Conservation (phyloP, 306 rosid species). For the Citrullus colocynthis region DNA sequence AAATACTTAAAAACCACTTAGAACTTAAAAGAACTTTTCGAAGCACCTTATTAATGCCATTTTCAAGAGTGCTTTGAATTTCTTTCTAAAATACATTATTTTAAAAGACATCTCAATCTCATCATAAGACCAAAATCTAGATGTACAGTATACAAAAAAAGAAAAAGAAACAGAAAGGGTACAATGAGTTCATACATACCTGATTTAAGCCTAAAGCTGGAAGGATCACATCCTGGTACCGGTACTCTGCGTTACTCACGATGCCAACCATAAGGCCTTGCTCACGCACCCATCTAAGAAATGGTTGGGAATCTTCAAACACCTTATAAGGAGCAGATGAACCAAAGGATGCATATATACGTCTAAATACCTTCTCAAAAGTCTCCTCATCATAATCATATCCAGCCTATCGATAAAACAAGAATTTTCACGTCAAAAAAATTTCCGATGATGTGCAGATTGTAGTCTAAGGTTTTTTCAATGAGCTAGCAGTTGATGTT, state of each 20-base stretch:
- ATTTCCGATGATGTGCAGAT: background rate
- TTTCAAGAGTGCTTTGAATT: background rate
- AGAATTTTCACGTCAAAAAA: slow-evolving; percentile 1
- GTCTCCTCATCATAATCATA: slow-evolving; percentile 92
- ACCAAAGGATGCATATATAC: slow-evolving; percentile 84
- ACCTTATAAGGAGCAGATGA: slow-evolving; percentile 82
- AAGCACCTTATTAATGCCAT: background rate
- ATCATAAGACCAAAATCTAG: background rate
- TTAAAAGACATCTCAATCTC: background rate
- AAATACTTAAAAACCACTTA: background rate
- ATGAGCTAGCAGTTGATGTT: background rate
- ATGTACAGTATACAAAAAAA: background rate
- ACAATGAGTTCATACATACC: slow-evolving; percentile 21
- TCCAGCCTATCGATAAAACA: slow-evolving; percentile 68
- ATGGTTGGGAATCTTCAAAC: slow-evolving; percentile 82
- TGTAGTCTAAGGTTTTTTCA: background rate
- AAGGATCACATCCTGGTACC: slow-evolving; percentile 81
- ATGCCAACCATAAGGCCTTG: slow-evolving; percentile 74
- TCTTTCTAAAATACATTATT: background rate
- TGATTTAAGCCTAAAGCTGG: slow-evolving; percentile 66
- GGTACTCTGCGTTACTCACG: slow-evolving; percentile 80
- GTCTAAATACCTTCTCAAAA: slow-evolving; percentile 83
- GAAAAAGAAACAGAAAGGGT: background rate
- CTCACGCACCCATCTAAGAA: slow-evolving; percentile 70
- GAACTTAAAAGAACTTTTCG: background rate